These are phyloP conservation scores for Ophiobolus disseminans DNA, from an alignment of 2,329 filamentous ascomycete genomes.

Conservation along the genomic window DNA sequence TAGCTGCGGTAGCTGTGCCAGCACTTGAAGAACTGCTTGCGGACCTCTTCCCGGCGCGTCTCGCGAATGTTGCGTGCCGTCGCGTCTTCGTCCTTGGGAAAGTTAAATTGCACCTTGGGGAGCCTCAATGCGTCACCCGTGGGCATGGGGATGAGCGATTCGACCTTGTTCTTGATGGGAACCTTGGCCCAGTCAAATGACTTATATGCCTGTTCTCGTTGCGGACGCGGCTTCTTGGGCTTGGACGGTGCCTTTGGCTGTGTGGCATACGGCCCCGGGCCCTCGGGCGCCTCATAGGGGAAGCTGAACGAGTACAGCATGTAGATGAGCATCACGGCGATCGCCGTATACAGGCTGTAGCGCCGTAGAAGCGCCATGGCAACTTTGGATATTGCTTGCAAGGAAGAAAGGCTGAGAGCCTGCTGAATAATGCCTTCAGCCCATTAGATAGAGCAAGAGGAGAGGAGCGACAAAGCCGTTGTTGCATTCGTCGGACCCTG, in stretches of 20 bases:
- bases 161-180: constrained; percentile 50
- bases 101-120: constrained; percentile 53
- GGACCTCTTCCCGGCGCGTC: constrained; percentile 48
- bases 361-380: constrained; percentile 52
- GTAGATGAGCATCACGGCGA: constrained; percentile 46
- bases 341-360: constrained; percentile 43
- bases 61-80: constrained; percentile 42
- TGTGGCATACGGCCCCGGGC: constrained; percentile 6
- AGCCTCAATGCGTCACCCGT: constrained; percentile 46
- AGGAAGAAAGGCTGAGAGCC: constrained; percentile 6
- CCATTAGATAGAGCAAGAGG: neutral
- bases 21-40: constrained; percentile 52
- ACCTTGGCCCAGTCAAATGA: constrained; percentile 51
- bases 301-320: constrained; percentile 47
- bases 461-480: neutral
- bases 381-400: constrained; percentile 18
- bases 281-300: constrained; percentile 33
- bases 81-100: constrained; percentile 44
- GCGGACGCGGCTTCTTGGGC: constrained; percentile 17
- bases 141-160: constrained; percentile 47
- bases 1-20: constrained; percentile 55
- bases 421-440: neutral
- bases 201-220: constrained; percentile 16
- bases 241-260: too few species aligned
- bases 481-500: constrained; percentile 1